phyloP scores from a whole-genome alignment of 2,329 filamentous ascomycete species.

The Epichloe coenophiala region DNA sequence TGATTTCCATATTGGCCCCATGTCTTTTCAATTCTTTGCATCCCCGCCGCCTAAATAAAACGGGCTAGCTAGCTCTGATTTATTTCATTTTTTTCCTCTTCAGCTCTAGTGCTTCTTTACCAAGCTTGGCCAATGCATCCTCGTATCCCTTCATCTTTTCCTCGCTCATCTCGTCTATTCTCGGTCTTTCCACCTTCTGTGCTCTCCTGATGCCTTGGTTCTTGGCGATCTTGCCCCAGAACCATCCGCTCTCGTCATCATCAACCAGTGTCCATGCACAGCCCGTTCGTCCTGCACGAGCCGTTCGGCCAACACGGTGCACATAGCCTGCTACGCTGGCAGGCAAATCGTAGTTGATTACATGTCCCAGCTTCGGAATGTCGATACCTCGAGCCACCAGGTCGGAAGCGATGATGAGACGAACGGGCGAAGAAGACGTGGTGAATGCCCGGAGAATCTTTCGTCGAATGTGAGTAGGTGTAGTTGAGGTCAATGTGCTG shows the following conservation, averaged over 20 bases:
- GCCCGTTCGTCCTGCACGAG: conserved; percentile 62
- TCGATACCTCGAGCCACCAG: conserved; percentile 88
- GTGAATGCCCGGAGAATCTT: conserved; percentile 56
- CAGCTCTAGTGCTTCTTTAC: conserved; percentile 38
- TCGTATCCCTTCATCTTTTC: conserved; percentile 35
- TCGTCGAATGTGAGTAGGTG: conserved; percentile 55
- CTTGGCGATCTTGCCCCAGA: conserved; percentile 68
- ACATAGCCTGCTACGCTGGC: conserved; percentile 71
- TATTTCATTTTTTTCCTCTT: conserved; percentile 12
- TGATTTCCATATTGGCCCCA: too few species aligned
- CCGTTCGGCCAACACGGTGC: conserved; percentile 83
- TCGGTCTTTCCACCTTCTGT: conserved; percentile 32
- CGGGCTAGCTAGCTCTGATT: background rate
- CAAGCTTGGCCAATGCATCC: conserved; percentile 46
- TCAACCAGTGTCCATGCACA: conserved; percentile 78
- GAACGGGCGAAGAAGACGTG: conserved; percentile 49
- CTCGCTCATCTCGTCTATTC: conserved; percentile 34
- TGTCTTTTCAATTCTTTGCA: too few species aligned
- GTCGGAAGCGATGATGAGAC: conserved; percentile 79
- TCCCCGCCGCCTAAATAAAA: too few species aligned
- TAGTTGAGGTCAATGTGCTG: conserved; percentile 64
- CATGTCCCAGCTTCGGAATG: conserved; percentile 62
- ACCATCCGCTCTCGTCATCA: conserved; percentile 78
- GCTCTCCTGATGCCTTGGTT: conserved; percentile 34
- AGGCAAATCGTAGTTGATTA: conserved; percentile 90